Conservation (phyloP, 108 stramenopile species). For the Discostella pseudostelligera region DNA sequence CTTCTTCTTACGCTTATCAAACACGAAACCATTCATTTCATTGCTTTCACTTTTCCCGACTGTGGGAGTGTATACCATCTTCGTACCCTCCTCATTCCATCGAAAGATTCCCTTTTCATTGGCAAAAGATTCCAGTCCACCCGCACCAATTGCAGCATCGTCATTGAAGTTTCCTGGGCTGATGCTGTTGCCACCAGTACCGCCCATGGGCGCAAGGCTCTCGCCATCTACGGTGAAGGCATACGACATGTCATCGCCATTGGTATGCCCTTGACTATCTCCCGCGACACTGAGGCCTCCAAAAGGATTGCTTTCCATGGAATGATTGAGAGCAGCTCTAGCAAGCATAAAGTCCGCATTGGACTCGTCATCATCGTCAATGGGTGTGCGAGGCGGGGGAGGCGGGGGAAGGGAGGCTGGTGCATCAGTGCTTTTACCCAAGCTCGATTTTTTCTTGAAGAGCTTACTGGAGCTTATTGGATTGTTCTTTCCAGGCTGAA, state of each 20-base stretch:
- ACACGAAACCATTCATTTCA: conserved; percentile 35
- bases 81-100: conserved; percentile 47
- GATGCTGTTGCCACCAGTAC: not conserved
- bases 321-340: conserved; percentile 19
- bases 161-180: not conserved
- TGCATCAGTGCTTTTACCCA: not conserved
- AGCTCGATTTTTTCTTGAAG: not conserved
- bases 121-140: conserved; percentile 28
- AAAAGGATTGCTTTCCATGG: not conserved
- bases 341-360: conserved; percentile 28
- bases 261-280: not conserved
- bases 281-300: conserved; percentile 7
- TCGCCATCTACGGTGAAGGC: conserved; percentile 32
- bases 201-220: conserved; percentile 13
- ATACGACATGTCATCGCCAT: conserved; percentile 36
- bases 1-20: conserved; percentile 41
- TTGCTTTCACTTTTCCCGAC: not conserved
- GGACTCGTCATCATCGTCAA: conserved; percentile 24
- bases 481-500: conserved; percentile 4
- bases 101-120: conserved; percentile 40
- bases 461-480: not conserved
- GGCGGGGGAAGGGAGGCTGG: not conserved
- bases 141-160: conserved; percentile 40
- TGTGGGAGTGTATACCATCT: conserved; percentile 43
- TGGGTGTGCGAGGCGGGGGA: conserved; percentile 1